These are phyloP conservation scores for Begonia fuchsioides DNA, from an alignment of 306 rosid genomes.

Conservation along the genomic window DNA sequence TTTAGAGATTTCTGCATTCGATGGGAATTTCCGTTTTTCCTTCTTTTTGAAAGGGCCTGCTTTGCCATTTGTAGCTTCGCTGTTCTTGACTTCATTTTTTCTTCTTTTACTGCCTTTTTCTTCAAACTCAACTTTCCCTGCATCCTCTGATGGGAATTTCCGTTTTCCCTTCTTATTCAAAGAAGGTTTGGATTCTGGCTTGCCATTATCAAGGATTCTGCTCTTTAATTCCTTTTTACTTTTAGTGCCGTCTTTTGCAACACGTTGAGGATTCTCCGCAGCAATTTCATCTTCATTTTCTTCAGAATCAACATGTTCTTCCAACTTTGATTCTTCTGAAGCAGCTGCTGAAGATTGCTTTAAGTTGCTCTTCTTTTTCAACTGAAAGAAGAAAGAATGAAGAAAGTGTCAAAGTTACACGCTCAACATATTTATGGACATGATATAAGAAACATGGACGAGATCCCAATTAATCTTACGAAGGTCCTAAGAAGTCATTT, in stretches of 20 bases:
- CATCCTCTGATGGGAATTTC: slow-evolving; percentile 49
- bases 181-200: slow-evolving; percentile 13
- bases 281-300: slow-evolving; percentile 8
- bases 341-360: slow-evolving; percentile 28
- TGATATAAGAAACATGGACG: neutral
- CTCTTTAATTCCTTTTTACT: slow-evolving; percentile 8
- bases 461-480: too few species aligned
- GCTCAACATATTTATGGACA: neutral
- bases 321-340: slow-evolving; percentile 10
- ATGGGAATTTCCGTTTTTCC: slow-evolving; percentile 40
- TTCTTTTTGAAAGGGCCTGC: slow-evolving; percentile 13
- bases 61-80: slow-evolving; percentile 17
- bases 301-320: slow-evolving; percentile 10
- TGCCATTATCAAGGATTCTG: slow-evolving; percentile 14
- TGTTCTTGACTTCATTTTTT: slow-evolving; percentile 12
- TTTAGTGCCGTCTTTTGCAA: neutral
- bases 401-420: neutral
- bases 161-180: slow-evolving; percentile 27
- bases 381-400: slow-evolving; percentile 25
- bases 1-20: slow-evolving; percentile 53
- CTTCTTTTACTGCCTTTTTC: slow-evolving; percentile 4
- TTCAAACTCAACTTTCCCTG: too few species aligned
- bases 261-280: neutral
- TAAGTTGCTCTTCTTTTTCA: slow-evolving; percentile 65
- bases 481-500: neutral